phyloP scores from a whole-genome alignment of 768 basidiomycete genomes.

The Mycena chlorophos region DNA sequence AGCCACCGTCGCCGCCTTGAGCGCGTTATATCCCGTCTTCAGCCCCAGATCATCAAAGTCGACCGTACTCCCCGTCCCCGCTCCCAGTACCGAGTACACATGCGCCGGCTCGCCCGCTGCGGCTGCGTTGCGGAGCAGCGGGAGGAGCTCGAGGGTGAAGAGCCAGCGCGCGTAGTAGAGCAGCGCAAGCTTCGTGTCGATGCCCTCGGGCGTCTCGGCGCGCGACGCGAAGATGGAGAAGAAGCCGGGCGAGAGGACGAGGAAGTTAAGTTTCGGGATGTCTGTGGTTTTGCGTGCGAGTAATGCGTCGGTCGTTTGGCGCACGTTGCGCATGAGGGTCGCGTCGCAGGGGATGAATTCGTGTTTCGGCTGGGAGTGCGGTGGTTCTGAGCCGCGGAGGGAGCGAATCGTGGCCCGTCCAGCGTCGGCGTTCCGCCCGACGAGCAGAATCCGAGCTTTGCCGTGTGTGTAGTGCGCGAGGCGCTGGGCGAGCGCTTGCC shows the following conservation, averaged over 20 bases:
- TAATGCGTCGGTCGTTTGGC: constrained; percentile 28
- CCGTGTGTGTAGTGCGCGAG: constrained; percentile 41
- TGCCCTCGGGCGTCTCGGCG: constrained; percentile 39
- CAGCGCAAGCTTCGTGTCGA: constrained; percentile 38
- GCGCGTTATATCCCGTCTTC: constrained; percentile 32
- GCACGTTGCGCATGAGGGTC: constrained; percentile 36
- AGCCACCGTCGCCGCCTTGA: constrained; percentile 24
- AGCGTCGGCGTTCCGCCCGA: constrained; percentile 37
- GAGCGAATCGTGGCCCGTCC: constrained; percentile 34
- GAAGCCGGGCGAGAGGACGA: constrained; percentile 37
- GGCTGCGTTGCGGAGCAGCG: constrained; percentile 33
- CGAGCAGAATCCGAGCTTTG: constrained; percentile 40
- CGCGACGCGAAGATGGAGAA: constrained; percentile 30
- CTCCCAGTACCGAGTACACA: constrained; percentile 36
- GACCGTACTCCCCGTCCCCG: constrained; percentile 30
- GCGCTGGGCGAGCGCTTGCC: constrained; percentile 35
- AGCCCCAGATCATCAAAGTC: constrained; percentile 38
- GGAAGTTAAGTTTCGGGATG: constrained; percentile 36
- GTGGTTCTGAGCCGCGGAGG: constrained; percentile 26
- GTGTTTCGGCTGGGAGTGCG: constrained; percentile 21
- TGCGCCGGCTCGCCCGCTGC: constrained; percentile 39
- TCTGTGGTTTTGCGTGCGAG: constrained; percentile 14
- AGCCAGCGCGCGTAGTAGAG: constrained; percentile 43
- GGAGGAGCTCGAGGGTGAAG: constrained; percentile 38
- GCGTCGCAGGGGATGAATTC: constrained; percentile 41